A percentile compares a stretch with the other conserved stretches of the same genome.
phyloP scores from a whole-genome alignment of 2,329 filamentous ascomycete genomes.

The Fusarium secorum region DNA sequence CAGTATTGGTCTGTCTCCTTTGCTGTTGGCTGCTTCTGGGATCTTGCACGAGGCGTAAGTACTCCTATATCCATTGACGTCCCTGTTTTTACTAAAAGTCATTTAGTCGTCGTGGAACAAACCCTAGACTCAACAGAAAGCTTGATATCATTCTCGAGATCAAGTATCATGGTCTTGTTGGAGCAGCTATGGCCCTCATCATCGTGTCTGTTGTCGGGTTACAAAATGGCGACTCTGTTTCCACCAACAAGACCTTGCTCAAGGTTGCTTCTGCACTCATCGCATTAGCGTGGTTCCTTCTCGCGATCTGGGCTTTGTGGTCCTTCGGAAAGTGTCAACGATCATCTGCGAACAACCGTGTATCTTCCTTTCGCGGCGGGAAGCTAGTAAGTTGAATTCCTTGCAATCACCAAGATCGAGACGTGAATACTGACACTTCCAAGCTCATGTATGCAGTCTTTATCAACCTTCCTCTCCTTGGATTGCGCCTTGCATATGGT shows the following conservation, averaged over 20 bases:
- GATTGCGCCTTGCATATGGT: conserved; percentile 2
- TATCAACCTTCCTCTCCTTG: conserved; percentile 1
- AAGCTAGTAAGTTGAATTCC: neutral
- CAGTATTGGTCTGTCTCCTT: conserved; percentile 9
- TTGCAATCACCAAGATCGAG: neutral
- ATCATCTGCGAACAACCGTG: neutral
- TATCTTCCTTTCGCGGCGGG: neutral
- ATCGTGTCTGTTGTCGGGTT: neutral
- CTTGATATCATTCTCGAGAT: conserved; percentile 9
- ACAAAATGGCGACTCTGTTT: neutral
- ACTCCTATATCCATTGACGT: neutral
- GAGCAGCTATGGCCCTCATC: conserved; percentile 4
- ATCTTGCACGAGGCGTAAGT: conserved; percentile 15
- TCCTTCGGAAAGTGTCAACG: neutral
- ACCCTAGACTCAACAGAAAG: conserved; percentile 9
- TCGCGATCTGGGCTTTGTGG: conserved; percentile 8
- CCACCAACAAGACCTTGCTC: conserved; percentile 2
- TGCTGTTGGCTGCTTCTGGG: conserved; percentile 4
- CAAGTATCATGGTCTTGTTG: conserved; percentile 6
- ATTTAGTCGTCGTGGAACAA: neutral
- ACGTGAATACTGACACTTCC: neutral
- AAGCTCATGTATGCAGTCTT: conserved; percentile 16
- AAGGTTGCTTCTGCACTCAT: conserved; percentile 3
- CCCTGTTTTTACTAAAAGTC: neutral
- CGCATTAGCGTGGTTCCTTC: neutral